These are phyloP conservation scores for Fusarium drepaniforme DNA, from an alignment of 2,329 filamentous ascomycete species.

Conservation along the genomic window DNA sequence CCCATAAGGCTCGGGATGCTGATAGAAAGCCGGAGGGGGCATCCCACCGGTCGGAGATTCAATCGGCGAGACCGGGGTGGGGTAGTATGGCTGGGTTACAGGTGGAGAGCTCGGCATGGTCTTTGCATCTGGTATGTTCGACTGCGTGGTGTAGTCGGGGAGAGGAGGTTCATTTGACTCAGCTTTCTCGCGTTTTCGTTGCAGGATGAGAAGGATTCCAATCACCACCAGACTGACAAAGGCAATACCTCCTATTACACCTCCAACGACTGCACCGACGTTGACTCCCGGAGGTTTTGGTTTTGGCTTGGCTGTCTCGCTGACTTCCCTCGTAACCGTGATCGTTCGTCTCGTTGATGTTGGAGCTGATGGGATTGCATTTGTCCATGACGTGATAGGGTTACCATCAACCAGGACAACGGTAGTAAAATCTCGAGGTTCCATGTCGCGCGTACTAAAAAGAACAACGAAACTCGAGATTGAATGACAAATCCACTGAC, in stretches of 20 bases:
- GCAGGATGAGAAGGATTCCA: not conserved
- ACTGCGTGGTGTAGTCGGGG: not conserved
- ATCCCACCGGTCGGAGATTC: not conserved
- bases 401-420: not conserved
- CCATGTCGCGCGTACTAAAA: not conserved
- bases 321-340: not conserved
- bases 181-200: not conserved
- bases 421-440: not conserved
- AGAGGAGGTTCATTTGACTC: not conserved
- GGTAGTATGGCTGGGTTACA: not conserved
- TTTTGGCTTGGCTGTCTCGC: not conserved
- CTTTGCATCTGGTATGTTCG: not conserved
- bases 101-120: not conserved
- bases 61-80: not conserved
- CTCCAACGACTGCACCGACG: not conserved
- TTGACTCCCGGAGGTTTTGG: not conserved
- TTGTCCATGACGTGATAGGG: not conserved
- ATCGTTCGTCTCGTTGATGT: not conserved
- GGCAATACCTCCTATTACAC: not conserved
- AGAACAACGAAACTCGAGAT: not conserved
- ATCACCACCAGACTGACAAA: not conserved
- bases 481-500: not conserved
- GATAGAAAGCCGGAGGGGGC: not conserved
- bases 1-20: not conserved
- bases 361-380: not conserved